Evolutionary conservation across 768 basidiomycete species (phyloP).

Genomic region (Gymnopilus dilepis): DNA sequence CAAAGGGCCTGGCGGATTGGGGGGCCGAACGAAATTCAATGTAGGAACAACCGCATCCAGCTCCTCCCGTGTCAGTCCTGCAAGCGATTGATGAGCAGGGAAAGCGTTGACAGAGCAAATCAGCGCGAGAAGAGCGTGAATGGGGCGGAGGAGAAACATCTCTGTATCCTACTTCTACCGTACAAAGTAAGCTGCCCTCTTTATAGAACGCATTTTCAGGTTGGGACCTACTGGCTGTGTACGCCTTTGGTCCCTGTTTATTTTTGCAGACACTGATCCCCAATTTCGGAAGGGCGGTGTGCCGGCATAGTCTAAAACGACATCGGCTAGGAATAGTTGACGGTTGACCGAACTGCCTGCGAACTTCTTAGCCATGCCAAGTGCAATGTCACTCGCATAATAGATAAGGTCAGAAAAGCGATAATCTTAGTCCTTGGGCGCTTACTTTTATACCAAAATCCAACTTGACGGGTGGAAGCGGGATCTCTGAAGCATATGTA

Average conservation of each 20-base stretch:
- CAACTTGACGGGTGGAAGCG: neutral
- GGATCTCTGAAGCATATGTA: too few species aligned
- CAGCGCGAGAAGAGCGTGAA: neutral
- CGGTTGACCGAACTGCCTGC: neutral
- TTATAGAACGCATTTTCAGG: too few species aligned
- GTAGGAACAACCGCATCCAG: constrained; percentile 14
- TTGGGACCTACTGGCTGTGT: too few species aligned
- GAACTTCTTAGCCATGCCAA: neutral
- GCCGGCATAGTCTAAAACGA: too few species aligned
- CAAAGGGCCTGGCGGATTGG: constrained; percentile 22
- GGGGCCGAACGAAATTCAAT: neutral
- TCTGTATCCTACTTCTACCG: neutral
- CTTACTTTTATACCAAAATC: neutral
- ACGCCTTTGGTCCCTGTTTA: too few species aligned
- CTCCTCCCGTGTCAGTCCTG: constrained; percentile 9
- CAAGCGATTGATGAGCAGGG: constrained; percentile 9
- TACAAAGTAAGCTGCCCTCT: neutral
- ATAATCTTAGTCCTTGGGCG: neutral
- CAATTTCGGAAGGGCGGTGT: too few species aligned
- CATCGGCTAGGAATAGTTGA: neutral
- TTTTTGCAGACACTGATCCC: too few species aligned
- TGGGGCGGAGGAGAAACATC: neutral
- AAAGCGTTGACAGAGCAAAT: neutral
- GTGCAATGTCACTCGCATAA: neutral
- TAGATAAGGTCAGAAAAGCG: neutral